Base-by-base conservation (phyloP, 164 flowering plant species). In the Vitis cinerea region DNA sequence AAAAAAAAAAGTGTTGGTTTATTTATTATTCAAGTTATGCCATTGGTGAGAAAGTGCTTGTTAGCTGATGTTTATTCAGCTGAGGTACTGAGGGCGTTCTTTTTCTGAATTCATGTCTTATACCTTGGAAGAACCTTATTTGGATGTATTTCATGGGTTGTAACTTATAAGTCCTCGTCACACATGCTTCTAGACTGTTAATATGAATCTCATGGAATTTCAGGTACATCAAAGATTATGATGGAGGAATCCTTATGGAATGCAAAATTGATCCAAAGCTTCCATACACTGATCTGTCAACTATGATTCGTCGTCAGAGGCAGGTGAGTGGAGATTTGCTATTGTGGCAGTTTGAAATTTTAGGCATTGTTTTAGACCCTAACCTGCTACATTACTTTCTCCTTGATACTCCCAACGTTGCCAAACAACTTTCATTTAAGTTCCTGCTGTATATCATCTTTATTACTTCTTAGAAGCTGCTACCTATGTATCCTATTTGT, bases 161-260 rank as follows among this genome's bases (percentile, higher is more conserved):
- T 23, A 23, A 60, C 48, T 17, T 57, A 9, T 14, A 17, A 9
- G 13, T 57, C 17, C 10, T 67, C 66, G 47, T 8, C 1, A 3
- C 13, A 12, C 27, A 13, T 48, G 37, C 63, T 16, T 61, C 29
- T 48, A 63, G 44, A 23, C 12, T 58, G 57, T 53, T 69, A 13
- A 17, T 70, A 9, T 53, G 11, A 11, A 69, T 65, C 58, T 17
- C 50, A 16, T 19, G 17, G 8, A 54, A 17, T 70, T 78, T 62
- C 79, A 95, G 99, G 75, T 96, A 89, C 74, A 96, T 96, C 61
- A 96, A 96, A 76, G 98, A 96, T 68, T 96, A 96, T 78, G 99
- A 96, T 83, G 99, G 99, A 58, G 99, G 94, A 60, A 85, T 89
- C 50, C 95, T 96, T 50, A 96, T 96, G 99, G 98, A 96, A 77